Percentiles rank a stretch among this genome's conserved stretches.
These are phyloP conservation scores for Xylaria sp. DNA, from an alignment of 2,329 filamentous ascomycete genomes.

Conservation along the genomic window DNA sequence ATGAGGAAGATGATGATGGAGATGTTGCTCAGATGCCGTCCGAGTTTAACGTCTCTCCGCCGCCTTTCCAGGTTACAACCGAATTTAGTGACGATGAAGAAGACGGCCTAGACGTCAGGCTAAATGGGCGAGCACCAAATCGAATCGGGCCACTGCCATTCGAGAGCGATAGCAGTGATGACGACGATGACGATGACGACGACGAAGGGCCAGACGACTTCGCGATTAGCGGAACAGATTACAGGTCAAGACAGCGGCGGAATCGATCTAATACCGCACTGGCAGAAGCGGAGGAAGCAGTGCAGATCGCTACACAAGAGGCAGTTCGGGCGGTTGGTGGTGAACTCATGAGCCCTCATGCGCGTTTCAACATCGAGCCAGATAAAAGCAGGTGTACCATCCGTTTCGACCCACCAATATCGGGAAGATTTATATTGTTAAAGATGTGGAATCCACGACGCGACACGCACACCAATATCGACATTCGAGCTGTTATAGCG, in stretches of 20 bases:
- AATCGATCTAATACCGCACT: slow-evolving; percentile 49
- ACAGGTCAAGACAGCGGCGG: slow-evolving; percentile 48
- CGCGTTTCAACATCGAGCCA: slow-evolving; percentile 84
- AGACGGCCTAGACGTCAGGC: slow-evolving; percentile 50
- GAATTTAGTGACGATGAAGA: slow-evolving; percentile 71
- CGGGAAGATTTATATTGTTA: slow-evolving; percentile 83
- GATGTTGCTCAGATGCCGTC: slow-evolving; percentile 66
- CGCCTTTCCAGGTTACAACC: slow-evolving; percentile 66
- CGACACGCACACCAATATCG: slow-evolving; percentile 76
- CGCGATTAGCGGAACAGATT: slow-evolving; percentile 45
- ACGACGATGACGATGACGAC: slow-evolving; percentile 40
- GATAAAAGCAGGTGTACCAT: slow-evolving; percentile 88
- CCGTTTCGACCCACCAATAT: slow-evolving; percentile 83
- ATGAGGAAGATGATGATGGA: slow-evolving; percentile 59
- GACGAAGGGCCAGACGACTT: slow-evolving; percentile 53
- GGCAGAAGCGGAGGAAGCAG: slow-evolving; percentile 58
- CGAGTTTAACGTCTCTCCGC: slow-evolving; percentile 62
- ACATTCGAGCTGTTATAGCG: slow-evolving; percentile 86
- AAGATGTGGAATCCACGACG: slow-evolving; percentile 89
- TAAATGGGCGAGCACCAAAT: slow-evolving; percentile 58
- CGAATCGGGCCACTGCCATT: slow-evolving; percentile 67
- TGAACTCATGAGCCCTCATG: slow-evolving; percentile 76
- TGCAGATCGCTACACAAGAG: slow-evolving; percentile 66
- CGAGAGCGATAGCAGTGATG: slow-evolving; percentile 60
- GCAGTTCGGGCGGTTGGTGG: slow-evolving; percentile 67